phyloP scores from a whole-genome alignment of 1,139 yeast species.

The Scheffersomyces illinoinensis region DNA sequence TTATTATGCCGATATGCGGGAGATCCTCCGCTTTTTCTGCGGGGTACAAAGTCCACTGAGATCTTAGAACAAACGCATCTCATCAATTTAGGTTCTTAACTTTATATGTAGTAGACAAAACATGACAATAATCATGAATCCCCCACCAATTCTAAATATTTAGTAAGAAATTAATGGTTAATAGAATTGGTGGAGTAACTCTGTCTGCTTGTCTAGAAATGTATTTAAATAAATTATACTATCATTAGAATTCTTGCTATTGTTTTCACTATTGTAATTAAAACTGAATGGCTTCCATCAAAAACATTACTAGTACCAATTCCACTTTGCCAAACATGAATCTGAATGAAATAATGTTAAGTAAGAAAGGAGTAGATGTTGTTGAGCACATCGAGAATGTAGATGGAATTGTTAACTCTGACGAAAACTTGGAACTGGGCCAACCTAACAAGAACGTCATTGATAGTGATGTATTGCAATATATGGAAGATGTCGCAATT shows the following conservation, averaged over 20 bases:
- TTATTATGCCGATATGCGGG: neutral
- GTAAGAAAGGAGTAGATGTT: neutral
- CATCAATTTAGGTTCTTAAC: neutral
- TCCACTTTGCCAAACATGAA: neutral
- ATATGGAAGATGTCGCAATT: conserved; percentile 20
- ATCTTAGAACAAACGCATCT: neutral
- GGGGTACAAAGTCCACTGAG: neutral
- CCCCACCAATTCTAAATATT: neutral
- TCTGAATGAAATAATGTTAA: neutral
- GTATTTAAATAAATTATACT: neutral
- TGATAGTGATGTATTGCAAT: conserved; percentile 8
- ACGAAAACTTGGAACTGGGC: neutral
- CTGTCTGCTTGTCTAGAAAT: neutral
- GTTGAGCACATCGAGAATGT: neutral
- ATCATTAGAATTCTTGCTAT: neutral
- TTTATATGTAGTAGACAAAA: neutral
- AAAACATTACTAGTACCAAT: neutral
- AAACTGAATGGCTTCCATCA: neutral
- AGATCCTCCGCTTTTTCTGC: neutral
- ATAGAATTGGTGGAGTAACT: neutral
- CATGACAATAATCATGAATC: neutral
- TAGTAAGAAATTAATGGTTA: neutral
- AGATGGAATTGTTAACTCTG: neutral
- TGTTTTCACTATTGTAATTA: neutral
- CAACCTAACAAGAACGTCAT: neutral